Conservation (phyloP, 2,329 filamentous ascomycete genomes). For the Moelleriella libera region DNA sequence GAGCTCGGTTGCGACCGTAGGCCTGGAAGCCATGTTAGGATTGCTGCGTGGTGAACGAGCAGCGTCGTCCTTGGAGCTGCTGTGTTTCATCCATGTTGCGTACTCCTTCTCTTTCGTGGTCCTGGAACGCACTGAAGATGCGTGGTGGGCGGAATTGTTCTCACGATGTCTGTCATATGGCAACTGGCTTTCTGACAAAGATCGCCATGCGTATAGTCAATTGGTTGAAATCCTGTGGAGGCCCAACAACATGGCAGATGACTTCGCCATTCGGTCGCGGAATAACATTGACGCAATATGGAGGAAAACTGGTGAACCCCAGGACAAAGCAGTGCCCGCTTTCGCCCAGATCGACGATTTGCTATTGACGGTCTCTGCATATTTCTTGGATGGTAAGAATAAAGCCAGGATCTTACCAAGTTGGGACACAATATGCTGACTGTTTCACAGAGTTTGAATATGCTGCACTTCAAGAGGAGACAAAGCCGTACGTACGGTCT, state of each 20-base stretch:
- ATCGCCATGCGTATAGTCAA: constrained; percentile 25
- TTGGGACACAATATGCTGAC: not conserved
- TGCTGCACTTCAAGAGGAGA: constrained; percentile 18
- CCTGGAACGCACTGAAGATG: constrained; percentile 23
- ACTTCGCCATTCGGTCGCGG: no score
- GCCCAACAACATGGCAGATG: constrained; percentile 18
- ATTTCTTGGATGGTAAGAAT: constrained; percentile 36
- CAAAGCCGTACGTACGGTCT: constrained; percentile 21
- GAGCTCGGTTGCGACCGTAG: constrained; percentile 22
- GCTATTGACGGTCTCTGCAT: constrained; percentile 25
- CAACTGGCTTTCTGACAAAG: constrained; percentile 20
- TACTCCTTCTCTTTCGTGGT: constrained; percentile 35
- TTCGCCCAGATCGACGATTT: constrained; percentile 15
- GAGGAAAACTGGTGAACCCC: no score
- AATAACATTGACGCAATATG: no score
- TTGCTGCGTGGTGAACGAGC: constrained; percentile 24
- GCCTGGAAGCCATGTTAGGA: constrained; percentile 24
- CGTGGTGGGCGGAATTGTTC: constrained; percentile 26
- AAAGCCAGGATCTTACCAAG: not conserved
- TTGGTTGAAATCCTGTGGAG: constrained; percentile 35
- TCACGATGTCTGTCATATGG: constrained; percentile 31
- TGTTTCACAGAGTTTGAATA: constrained; percentile 30
- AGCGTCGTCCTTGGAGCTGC: constrained; percentile 24
- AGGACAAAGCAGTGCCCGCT: no score
- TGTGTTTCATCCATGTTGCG: constrained; percentile 37